Evolutionary conservation across 1,284 basidiomycete genomes (phyloP).

Genomic region (Golubevia sp.): DNA sequence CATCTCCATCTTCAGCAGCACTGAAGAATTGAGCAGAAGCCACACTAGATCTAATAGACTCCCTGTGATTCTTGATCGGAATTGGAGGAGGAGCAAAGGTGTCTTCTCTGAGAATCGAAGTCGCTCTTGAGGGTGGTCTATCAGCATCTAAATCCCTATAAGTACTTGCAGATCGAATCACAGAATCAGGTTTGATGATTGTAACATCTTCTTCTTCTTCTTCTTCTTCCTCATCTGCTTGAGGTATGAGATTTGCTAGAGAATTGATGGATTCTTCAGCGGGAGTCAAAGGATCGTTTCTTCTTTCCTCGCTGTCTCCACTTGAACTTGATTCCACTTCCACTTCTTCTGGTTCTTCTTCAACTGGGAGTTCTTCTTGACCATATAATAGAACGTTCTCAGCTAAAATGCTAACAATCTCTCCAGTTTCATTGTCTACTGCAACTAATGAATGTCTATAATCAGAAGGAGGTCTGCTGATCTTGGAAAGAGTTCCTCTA

Average conservation of each 20-base stretch:
- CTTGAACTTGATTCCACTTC: too few relatives aligned
- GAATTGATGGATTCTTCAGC: too few relatives aligned
- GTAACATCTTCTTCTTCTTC: too few relatives aligned
- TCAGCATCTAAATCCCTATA: conserved; percentile 17
- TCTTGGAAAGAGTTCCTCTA: too few relatives aligned
- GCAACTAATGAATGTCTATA: conserved; percentile 39
- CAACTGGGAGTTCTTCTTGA: too few relatives aligned
- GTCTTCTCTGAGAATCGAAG: conserved; percentile 20
- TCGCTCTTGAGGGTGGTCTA: conserved; percentile 4
- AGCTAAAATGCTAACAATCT: conserved; percentile 34
- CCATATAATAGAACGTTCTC: conserved; percentile 20
- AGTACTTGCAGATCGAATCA: conserved; percentile 7
- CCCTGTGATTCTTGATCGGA: conserved; percentile 27
- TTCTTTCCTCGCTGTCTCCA: too few relatives aligned
- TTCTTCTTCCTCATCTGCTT: too few relatives aligned
- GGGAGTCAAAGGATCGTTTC: too few relatives aligned
- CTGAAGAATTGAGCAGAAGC: conserved; percentile 30
- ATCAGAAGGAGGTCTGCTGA: neutral
- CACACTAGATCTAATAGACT: neutral
- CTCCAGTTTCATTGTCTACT: conserved; percentile 38
- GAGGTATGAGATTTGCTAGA: too few relatives aligned
- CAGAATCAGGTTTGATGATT: conserved; percentile 1
- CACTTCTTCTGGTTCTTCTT: too few relatives aligned
- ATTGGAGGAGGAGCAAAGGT: conserved; percentile 42
- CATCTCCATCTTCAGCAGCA: conserved; percentile 13